These are phyloP conservation scores for Arachis monticola DNA, from an alignment of 331 rosid species.

Conservation along the genomic window DNA sequence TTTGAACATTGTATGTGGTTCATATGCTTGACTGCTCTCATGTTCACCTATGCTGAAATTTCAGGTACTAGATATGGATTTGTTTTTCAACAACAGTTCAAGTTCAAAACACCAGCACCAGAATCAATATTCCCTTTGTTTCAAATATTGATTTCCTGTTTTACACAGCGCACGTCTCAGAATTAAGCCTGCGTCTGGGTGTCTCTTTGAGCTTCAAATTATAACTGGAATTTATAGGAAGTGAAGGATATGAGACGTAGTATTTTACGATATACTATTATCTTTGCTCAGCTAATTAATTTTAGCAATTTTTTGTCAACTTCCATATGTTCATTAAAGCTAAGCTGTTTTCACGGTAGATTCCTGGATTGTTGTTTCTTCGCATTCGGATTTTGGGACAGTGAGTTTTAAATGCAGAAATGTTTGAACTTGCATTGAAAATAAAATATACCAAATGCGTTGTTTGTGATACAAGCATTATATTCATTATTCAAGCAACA, in stretches of 20 bases:
- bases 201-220: constrained; percentile 27
- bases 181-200: neutral
- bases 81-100: constrained; percentile 1
- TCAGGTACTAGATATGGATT: constrained; percentile 39
- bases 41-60: constrained; percentile 23
- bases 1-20: constrained; percentile 4
- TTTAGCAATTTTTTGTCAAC: neutral
- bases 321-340: neutral
- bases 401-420: too few relatives aligned
- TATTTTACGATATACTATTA: constrained; percentile 7
- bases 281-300: constrained; percentile 28
- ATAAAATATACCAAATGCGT: neutral
- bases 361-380: constrained; percentile 13
- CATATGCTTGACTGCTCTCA: constrained; percentile 12
- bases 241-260: constrained; percentile 37
- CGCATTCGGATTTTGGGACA: neutral
- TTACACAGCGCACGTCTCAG: constrained; percentile 22
- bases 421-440: neutral
- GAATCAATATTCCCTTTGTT: constrained; percentile 27
- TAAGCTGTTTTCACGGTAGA: neutral
- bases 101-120: neutral
- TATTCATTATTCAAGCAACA: neutral
- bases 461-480: neutral
- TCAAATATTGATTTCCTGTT: constrained; percentile 28
- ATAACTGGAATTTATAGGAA: constrained; percentile 24